Conservation (phyloP, 2,329 filamentous ascomycete genomes). For the Teratosphaeria nubilosa region DNA sequence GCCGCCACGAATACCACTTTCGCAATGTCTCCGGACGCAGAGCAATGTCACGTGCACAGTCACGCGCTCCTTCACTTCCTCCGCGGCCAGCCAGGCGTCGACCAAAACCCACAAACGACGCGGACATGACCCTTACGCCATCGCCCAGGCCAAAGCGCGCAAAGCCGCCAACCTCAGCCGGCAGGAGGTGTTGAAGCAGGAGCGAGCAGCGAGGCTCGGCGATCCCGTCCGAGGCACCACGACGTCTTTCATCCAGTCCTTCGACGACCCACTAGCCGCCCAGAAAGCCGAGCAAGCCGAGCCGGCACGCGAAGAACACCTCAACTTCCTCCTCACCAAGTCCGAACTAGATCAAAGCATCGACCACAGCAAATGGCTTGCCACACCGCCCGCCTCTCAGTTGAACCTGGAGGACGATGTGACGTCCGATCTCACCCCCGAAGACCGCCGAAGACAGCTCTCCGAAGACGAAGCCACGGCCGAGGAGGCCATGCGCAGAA, state of each 20-base stretch:
- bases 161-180: slow-evolving; percentile 74
- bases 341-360: slow-evolving; percentile 58
- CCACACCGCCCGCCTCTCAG: slow-evolving; percentile 5
- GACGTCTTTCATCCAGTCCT: slow-evolving; percentile 76
- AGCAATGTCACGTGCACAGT: background rate
- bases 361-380: slow-evolving; percentile 54
- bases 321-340: slow-evolving; percentile 68
- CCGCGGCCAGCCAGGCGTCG: slow-evolving; percentile 52
- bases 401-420: background rate
- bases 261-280: slow-evolving; percentile 50
- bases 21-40: slow-evolving; percentile 27
- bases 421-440: slow-evolving; percentile 20
- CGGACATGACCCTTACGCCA: slow-evolving; percentile 70
- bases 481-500: slow-evolving; percentile 65
- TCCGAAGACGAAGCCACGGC: slow-evolving; percentile 44
- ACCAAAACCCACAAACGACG: slow-evolving; percentile 44
- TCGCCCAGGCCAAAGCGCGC: slow-evolving; percentile 70
- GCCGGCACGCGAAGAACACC: slow-evolving; percentile 30
- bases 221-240: slow-evolving; percentile 68
- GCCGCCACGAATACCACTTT: slow-evolving; percentile 39
- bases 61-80: slow-evolving; percentile 44
- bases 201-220: slow-evolving; percentile 57
- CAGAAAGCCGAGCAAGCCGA: slow-evolving; percentile 17
- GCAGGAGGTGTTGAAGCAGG: slow-evolving; percentile 56
- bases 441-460: slow-evolving; percentile 34